Evolutionary conservation across 1,284 basidiomycete species (phyloP).

Genomic region (Boletellus deceptivus): DNA sequence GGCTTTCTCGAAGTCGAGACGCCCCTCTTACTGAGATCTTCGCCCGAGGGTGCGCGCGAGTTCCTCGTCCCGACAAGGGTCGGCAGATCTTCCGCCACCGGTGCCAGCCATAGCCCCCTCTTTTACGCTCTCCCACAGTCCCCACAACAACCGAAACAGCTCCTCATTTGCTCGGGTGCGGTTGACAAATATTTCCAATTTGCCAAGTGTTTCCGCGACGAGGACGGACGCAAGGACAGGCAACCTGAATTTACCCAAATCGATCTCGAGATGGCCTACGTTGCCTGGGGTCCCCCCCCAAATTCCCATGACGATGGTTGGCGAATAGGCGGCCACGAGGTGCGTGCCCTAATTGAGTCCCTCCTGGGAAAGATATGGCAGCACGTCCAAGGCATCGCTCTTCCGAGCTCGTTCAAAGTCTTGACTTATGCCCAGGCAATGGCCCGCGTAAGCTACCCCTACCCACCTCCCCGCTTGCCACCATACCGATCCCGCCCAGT

Average conservation of each 20-base stretch:
- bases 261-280: slow-evolving; percentile 95
- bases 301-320: slow-evolving; percentile 45
- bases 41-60: slow-evolving; percentile 92
- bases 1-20: slow-evolving; percentile 93
- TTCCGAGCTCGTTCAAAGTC: slow-evolving; percentile 65
- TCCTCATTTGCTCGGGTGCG: slow-evolving; percentile 88
- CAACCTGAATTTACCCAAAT: slow-evolving; percentile 98
- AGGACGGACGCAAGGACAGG: slow-evolving; percentile 90
- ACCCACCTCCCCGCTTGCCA: slow-evolving; percentile 7
- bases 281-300: slow-evolving; percentile 59
- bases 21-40: slow-evolving; percentile 87
- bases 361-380: slow-evolving; percentile 77
- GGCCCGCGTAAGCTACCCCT: slow-evolving; percentile 57
- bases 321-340: slow-evolving; percentile 82
- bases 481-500: slow-evolving; percentile 44
- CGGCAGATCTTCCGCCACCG: slow-evolving; percentile 24
- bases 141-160: slow-evolving; percentile 94
- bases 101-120: slow-evolving; percentile 39
- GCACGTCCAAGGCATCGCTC: slow-evolving; percentile 52
- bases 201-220: slow-evolving; percentile 93
- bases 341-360: slow-evolving; percentile 73
- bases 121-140: slow-evolving; percentile 95
- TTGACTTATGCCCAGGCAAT: slow-evolving; percentile 88
- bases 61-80: slow-evolving; percentile 89
- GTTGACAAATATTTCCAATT: slow-evolving; percentile 91